Conservation (phyloP, 2,329 filamentous ascomycete genomes). For the Penicillium hordei region DNA sequence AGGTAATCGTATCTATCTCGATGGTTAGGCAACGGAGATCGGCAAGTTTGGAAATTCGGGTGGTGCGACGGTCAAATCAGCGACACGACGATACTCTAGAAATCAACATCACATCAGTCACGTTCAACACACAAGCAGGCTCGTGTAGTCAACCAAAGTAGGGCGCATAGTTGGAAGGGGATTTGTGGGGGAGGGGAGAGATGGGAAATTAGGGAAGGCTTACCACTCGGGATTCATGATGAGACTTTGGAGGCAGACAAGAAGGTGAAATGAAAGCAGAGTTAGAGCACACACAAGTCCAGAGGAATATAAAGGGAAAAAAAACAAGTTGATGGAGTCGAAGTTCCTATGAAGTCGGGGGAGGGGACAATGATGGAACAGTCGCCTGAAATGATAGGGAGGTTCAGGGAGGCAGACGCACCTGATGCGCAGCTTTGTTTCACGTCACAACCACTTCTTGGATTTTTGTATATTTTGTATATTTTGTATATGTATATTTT, state of each 20-base stretch:
- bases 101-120: conserved; percentile 14
- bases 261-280: conserved; percentile 6
- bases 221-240: conserved; percentile 54
- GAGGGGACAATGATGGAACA: conserved; percentile 29
- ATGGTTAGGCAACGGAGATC: conserved; percentile 28
- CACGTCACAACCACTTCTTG: conserved; percentile 13
- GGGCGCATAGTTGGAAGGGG: conserved; percentile 4
- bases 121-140: background rate
- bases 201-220: conserved; percentile 24
- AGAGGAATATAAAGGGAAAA: conserved; percentile 15
- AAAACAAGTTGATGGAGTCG: conserved; percentile 17
- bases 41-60: conserved; percentile 9
- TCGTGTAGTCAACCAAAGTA: background rate
- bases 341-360: conserved; percentile 15
- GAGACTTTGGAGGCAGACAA: conserved; percentile 15
- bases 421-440: conserved; percentile 31
- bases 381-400: conserved; percentile 33
- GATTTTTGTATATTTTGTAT: conserved; percentile 1
- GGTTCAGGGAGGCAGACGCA: conserved; percentile 28
- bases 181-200: conserved; percentile 11
- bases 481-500: background rate
- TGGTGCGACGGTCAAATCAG: background rate
- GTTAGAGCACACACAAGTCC: conserved; percentile 7
- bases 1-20: conserved; percentile 94
- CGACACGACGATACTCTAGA: conserved; percentile 25